A percentile compares a stretch with the other conserved stretches of the same genome.
Conservation (phyloP, 768 basidiomycete species). For the Termitomyces sp. region DNA sequence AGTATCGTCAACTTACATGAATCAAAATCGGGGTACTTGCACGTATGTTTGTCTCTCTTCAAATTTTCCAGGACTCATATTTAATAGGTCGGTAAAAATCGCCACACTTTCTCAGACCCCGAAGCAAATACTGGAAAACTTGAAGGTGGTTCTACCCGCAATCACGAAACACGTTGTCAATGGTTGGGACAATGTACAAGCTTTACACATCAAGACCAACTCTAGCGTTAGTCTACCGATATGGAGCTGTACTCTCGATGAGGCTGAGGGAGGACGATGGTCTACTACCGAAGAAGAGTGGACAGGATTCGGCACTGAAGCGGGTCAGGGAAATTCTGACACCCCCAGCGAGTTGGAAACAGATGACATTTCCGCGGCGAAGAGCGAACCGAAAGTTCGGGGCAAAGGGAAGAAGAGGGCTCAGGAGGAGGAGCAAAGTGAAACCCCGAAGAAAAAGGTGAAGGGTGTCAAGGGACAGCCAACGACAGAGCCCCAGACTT, state of each 20-base stretch:
- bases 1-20: slow-evolving; percentile 92
- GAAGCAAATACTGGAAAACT: slow-evolving; percentile 72
- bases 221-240: slow-evolving; percentile 83
- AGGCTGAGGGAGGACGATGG: slow-evolving; percentile 55
- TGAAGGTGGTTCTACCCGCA: slow-evolving; percentile 72
- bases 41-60: slow-evolving; percentile 52
- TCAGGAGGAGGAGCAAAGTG: slow-evolving; percentile 26
- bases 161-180: slow-evolving; percentile 67
- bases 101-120: slow-evolving; percentile 68
- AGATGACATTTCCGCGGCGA: not conserved
- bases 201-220: slow-evolving; percentile 85
- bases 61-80: not conserved
- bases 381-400: not conserved
- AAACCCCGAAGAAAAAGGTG: slow-evolving; percentile 41
- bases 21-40: slow-evolving; percentile 91
- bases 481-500: not conserved
- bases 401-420: slow-evolving; percentile 16
- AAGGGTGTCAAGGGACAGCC: slow-evolving; percentile 23
- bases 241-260: slow-evolving; percentile 78
- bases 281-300: slow-evolving; percentile 15
- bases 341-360: not conserved
- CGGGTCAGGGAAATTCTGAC: not conserved
- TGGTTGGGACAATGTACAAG: slow-evolving; percentile 90
- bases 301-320: not conserved
- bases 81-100: slow-evolving; percentile 74